Evolutionary conservation across 768 basidiomycete species (phyloP).

Genomic region (Vishniacozyma victoriae): DNA sequence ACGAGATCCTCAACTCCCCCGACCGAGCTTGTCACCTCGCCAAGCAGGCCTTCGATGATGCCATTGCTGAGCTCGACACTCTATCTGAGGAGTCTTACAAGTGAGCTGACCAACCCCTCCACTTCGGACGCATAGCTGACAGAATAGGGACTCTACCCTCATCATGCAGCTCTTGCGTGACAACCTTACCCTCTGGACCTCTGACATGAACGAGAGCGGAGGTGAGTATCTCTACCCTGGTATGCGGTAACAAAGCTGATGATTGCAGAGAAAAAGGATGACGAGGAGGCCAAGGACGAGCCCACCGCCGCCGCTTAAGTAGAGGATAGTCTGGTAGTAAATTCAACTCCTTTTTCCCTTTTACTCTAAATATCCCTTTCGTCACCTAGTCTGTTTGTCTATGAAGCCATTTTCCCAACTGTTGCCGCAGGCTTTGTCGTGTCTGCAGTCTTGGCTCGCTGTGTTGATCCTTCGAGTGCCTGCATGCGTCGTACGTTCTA

Average conservation of each 20-base stretch:
- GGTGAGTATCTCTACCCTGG: background rate
- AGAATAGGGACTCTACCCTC: constrained; percentile 70
- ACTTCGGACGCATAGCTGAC: background rate
- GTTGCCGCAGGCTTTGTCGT: too few relatives aligned
- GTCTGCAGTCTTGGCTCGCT: too few relatives aligned
- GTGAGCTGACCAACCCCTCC: constrained; percentile 32
- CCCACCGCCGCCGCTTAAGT: constrained; percentile 30
- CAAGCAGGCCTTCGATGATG: constrained; percentile 98
- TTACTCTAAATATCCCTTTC: too few relatives aligned
- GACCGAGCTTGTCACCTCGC: constrained; percentile 97
- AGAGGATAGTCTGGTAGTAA: background rate
- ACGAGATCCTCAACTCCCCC: constrained; percentile 97
- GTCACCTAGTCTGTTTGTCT: too few relatives aligned
- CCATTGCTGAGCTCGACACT: constrained; percentile 97
- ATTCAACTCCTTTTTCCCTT: too few relatives aligned
- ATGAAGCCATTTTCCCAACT: too few relatives aligned
- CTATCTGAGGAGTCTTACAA: constrained; percentile 99
- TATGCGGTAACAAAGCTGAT: constrained; percentile 1
- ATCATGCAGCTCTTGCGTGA: constrained; percentile 90
- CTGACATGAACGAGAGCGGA: constrained; percentile 73
- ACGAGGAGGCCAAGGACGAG: constrained; percentile 36
- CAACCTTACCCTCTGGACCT: constrained; percentile 97
- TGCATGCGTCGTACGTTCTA: too few relatives aligned
- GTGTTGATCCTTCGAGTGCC: too few relatives aligned
- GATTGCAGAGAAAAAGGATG: constrained; percentile 13